phyloP scores from a whole-genome alignment of 148 eudicot genomes.

The Polygonum maritimum region DNA sequence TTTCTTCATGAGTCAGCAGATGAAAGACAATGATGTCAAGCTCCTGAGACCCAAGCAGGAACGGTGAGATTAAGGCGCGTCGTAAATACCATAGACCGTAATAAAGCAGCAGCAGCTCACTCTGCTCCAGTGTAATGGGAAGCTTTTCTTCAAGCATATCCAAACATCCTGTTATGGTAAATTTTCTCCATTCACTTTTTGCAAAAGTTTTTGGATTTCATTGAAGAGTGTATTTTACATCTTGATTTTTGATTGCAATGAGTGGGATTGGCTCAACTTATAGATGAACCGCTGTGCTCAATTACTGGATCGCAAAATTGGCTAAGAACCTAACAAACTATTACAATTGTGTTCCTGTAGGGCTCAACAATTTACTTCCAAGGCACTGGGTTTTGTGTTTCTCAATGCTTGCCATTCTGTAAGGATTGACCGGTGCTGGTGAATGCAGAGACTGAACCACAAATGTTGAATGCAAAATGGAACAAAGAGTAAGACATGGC shows the following conservation, averaged over 20 bases:
- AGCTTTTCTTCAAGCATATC: background rate
- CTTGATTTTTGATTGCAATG: background rate
- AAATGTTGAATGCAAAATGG: background rate
- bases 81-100: conserved; percentile 1
- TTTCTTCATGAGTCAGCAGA: conserved; percentile 6
- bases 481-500: background rate
- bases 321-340: too few relatives aligned
- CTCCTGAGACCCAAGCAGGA: conserved; percentile 11
- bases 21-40: background rate
- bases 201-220: background rate
- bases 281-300: too few relatives aligned
- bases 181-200: background rate
- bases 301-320: too few relatives aligned
- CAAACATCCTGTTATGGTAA: background rate
- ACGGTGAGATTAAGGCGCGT: background rate
- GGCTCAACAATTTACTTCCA: too few relatives aligned
- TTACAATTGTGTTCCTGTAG: too few relatives aligned
- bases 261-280: background rate
- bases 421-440: background rate
- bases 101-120: conserved; percentile 7
- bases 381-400: background rate
- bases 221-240: background rate
- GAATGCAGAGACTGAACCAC: background rate
- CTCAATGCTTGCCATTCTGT: background rate
- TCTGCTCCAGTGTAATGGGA: background rate